Base-by-base conservation (phyloP, 192 early-diverging fungal genomes). In the Coemansia sp. region DNA sequence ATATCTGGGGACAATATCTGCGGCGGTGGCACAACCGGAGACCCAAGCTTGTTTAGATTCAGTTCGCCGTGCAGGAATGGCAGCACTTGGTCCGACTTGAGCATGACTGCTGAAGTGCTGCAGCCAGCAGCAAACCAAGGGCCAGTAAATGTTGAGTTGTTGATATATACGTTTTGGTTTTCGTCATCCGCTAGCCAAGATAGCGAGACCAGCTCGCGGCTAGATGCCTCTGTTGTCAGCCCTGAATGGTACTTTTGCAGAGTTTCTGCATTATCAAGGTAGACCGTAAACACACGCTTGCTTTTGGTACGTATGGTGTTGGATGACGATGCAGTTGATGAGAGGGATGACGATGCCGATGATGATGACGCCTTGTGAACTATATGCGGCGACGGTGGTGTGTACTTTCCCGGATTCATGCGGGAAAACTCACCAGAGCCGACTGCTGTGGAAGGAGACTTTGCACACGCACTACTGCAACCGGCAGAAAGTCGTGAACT, bases 41-140 rank as follows among this genome's bases (percentile, higher is more conserved):
- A 16, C 18, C 18, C 35, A 1, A 82, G 70, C 44, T 65, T 76
- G 63, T 65, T 72, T 48, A 82, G 64, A 11, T 82, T 82, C 21
- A 82, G 63, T 48, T 82, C 79, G 60, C 71, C 64, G 16, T 77
- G 66, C 26, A 82, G 64, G 41, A 82, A 82, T 11, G 74, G 79
- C n/a, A 77, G 49, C 30, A 77, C 46, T 36, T 73, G 67, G 33
- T 69, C 58, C 8, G 62, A 45, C 58, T 55, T 33, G 60, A 82
- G 59, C 43, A 39, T n/a, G 5, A 66, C 46, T 10, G 64, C 56
- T 20, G 75, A 56, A 6, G 46, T 44, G 18, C n/a, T 18, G 12
- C 60, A 64, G 24, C 57, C 46, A 44, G 72, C 71, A 51, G 79
- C 70, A 55, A 77, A 66, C 79, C 79, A 82, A 9, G 79, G 71